Base-by-base conservation (phyloP, 208 protist species). In the Lotmaria passim region DNA sequence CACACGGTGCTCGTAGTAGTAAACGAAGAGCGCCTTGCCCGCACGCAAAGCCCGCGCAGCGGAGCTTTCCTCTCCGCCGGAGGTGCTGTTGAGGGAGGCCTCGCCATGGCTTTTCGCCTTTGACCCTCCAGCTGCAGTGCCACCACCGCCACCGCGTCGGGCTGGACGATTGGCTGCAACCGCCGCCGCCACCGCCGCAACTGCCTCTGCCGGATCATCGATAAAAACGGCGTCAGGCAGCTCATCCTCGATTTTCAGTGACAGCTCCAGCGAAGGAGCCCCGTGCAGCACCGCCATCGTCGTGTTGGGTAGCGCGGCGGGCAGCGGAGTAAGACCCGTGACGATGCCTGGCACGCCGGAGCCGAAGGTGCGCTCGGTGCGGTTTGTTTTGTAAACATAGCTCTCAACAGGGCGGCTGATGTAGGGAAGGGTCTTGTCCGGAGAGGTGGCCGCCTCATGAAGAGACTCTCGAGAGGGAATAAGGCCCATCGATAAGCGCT, bases 1-100 rank as follows among this genome's bases (percentile, higher is more conserved):
- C 19, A 82, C 78, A 5, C 77, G 84, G 38, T 85, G 77, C 33
- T 89, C 73, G 46, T 75, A 82, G 58, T 78, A 81, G 78, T 83
- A 83, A 23, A 71, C 55, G 36, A 61, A 69, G 2, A 26, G 67
- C 7, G 46, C 36, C 47, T 65, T 67, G 24, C 63, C 59, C 10
- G 31, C 5, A 8, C 58, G 53, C 23, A 75, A 60, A 7, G 66
- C 66, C 36, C 55, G 33, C 8, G 55, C 41, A 7, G 66, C 66
- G 0, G 66, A 8, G 24, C 33, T 58, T 34, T 58, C 46, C 14
- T 34, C 17, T 23, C 34, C 10, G 11, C 34, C 21, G 41, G 34
- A n/a, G 0, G 1, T 12, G 19, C 39, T 23, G 24, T 15, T 6
- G 8, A 46, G 47, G 30, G 34, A 15, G 7, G 21, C 48, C n/a